phyloP scores from a whole-genome alignment of 73 alveolate species.

The Paramecium primaurelia region DNA sequence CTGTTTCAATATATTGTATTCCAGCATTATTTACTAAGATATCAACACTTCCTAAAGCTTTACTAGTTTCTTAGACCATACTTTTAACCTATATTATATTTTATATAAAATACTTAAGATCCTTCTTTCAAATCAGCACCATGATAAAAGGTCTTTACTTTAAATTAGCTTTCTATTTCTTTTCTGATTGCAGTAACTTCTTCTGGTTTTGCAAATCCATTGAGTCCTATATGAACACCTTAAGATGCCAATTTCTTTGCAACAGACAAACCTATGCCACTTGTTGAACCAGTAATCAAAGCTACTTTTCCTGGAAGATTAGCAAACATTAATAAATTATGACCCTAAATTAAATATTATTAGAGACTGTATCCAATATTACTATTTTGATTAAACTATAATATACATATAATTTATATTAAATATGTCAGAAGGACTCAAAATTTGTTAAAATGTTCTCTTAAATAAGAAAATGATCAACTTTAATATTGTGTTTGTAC shows the following conservation, averaged over 20 bases:
- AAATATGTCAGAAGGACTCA: background rate
- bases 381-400: background rate
- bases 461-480: conserved; percentile 14
- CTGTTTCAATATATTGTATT: conserved; percentile 47
- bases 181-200: conserved; percentile 34
- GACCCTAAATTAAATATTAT: background rate
- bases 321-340: conserved; percentile 15
- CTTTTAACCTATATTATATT: background rate
- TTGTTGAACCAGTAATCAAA: conserved; percentile 62
- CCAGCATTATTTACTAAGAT: conserved; percentile 65
- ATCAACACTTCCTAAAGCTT: conserved; percentile 47
- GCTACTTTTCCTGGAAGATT: conserved; percentile 64
- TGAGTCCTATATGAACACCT: conserved; percentile 50
- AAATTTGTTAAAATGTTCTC: background rate
- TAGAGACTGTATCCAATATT: background rate
- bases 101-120: background rate
- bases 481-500: conserved; percentile 22
- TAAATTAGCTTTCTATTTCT: conserved; percentile 25
- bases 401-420: background rate
- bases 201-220: conserved; percentile 57
- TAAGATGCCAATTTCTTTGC: conserved; percentile 48
- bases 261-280: conserved; percentile 62
- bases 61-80: conserved; percentile 17
- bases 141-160: conserved; percentile 42
- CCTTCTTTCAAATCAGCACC: conserved; percentile 51